A percentile compares a stretch with the other conserved stretches of the same genome.
Evolutionary conservation across 805 yeast species (phyloP).

Genomic region (Starmerella potacharoeniae): DNA sequence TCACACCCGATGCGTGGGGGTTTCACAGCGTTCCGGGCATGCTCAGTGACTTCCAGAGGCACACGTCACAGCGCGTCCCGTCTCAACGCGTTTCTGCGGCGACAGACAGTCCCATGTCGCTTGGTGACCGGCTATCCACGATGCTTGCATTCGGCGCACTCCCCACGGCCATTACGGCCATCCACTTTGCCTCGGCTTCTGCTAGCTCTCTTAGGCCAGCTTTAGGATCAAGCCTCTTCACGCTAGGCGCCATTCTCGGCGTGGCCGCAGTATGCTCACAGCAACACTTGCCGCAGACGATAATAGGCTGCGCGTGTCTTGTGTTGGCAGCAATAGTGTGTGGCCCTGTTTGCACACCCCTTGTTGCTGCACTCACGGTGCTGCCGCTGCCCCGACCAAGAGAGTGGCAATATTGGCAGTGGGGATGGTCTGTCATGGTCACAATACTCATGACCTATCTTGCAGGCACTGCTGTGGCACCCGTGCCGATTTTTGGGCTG

Average conservation of each 20-base stretch:
- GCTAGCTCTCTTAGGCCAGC: neutral
- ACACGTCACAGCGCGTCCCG: slow-evolving; percentile 25
- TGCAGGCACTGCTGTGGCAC: neutral
- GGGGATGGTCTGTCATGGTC: neutral
- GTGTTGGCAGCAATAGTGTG: slow-evolving; percentile 10
- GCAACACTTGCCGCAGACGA: neutral
- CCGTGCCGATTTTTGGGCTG: neutral
- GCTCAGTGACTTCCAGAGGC: slow-evolving; percentile 29
- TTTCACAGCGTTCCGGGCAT: slow-evolving; percentile 29
- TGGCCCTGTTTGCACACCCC: slow-evolving; percentile 8
- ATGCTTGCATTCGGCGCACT: slow-evolving; percentile 11
- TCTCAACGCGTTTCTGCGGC: neutral
- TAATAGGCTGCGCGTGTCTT: slow-evolving; percentile 2
- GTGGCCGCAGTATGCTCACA: slow-evolving; percentile 3
- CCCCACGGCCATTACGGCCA: slow-evolving; percentile 11
- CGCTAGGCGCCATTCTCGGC: slow-evolving; percentile 6
- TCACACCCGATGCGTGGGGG: slow-evolving; percentile 29
- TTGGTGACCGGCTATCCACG: slow-evolving; percentile 5
- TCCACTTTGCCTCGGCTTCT: neutral
- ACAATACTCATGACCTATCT: neutral
- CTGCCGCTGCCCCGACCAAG: slow-evolving; percentile 6
- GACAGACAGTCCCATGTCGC: neutral
- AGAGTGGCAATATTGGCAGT: neutral
- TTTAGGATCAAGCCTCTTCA: slow-evolving; percentile 2
- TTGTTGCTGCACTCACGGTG: slow-evolving; percentile 10